Base-by-base conservation (phyloP, 768 basidiomycete species). In the Sporobolomyces pararoseus region DNA sequence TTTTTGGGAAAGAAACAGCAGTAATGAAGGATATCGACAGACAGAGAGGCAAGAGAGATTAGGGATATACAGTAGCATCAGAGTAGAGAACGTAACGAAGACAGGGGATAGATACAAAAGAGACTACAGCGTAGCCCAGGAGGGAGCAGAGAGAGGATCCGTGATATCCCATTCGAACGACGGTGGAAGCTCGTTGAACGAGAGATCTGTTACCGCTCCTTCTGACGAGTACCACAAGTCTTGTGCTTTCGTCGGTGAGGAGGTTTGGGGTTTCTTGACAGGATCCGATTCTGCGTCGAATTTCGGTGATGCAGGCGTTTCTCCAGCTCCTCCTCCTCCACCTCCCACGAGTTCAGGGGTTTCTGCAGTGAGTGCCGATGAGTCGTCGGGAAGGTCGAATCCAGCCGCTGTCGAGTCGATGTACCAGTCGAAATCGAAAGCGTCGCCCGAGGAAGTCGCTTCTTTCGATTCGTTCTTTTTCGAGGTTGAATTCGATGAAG, bases 361-460 rank as follows among this genome's bases (percentile, higher is more conserved):
- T 4, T 44, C 10, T 0, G 68, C 62, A 29, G 49, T 46, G 37
- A 52, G 37, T 23, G 63, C 27, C 14, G 32, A n/a, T n/a, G n/a
- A 62, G 31, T 63, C 59, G 17, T 61, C 59, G 17, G 68, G 58
- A 13, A 35, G 13, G 62, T 70, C 72, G 62, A 73, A 73, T 0
- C 68, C 72, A 1, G 68, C 72, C 0, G 65, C 72, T 0, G 65
- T 61, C 21, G 68, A 44, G 54, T 73, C 72, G 52, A 73, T 64
- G 57, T 34, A 70, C n/a, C 63, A 42, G 39, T 60, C 37, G 6
- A 66, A 67, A 35, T 69, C 65, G 68, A 64, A 60, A 14, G 51
- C 61, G 34, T 49, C 62, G 17, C n/a, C n/a, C n/a, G 59, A 61
- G 19, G 50, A 12, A 27, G 50, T 21, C 4, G 37, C n/a, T 4